These are phyloP conservation scores for Candida chauliodis DNA, from an alignment of 805 yeast genomes.

Conservation along the genomic window DNA sequence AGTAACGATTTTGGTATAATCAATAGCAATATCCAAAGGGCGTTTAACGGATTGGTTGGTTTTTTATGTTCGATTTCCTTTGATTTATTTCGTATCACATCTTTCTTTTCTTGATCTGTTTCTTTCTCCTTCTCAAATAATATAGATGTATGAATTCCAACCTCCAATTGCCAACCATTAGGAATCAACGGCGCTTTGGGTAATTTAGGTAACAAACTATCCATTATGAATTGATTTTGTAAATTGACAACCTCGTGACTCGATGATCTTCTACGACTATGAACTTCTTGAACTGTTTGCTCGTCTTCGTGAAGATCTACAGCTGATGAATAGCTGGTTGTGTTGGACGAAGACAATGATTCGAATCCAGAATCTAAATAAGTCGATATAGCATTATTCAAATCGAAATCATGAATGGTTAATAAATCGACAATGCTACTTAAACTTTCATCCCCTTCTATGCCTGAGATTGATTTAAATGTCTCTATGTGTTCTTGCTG, in stretches of 20 bases:
- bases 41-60: constrained; percentile 17
- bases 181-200: constrained; percentile 40
- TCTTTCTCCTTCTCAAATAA: constrained; percentile 13
- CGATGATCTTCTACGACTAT: constrained; percentile 9
- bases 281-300: constrained; percentile 7
- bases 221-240: constrained; percentile 23
- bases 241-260: constrained; percentile 15
- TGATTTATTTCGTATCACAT: background rate
- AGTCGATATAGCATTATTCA: constrained; percentile 58
- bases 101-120: background rate
- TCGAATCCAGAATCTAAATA: constrained; percentile 54
- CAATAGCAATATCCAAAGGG: constrained; percentile 50
- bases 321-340: constrained; percentile 8
- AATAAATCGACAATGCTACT: constrained; percentile 46
- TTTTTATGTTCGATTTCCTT: constrained; percentile 2
- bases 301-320: constrained; percentile 13
- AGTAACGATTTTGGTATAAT: constrained; percentile 53
- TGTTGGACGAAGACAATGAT: constrained; percentile 12
- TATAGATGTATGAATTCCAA: constrained; percentile 36
- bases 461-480: constrained; percentile 20
- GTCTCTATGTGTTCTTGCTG: constrained; percentile 11
- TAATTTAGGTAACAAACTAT: constrained; percentile 29
- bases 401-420: constrained; percentile 52
- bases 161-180: constrained; percentile 40
- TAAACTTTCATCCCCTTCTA: constrained; percentile 40